Base-by-base conservation (phyloP, 2,329 filamentous ascomycete genomes). In the Aspergillus sp. region DNA sequence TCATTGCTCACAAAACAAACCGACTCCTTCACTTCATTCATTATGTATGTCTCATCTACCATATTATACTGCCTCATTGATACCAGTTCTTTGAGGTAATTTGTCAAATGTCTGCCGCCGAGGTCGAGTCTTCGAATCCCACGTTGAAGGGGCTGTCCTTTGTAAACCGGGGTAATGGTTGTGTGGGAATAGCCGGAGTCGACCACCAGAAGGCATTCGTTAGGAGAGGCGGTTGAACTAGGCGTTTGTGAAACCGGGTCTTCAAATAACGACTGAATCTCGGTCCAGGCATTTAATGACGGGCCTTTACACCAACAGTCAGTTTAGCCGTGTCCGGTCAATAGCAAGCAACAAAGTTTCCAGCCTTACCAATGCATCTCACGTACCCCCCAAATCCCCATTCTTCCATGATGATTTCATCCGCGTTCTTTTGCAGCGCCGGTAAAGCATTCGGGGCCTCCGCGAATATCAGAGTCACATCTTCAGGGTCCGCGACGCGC, bases 361-460 rank as follows among this genome's bases (percentile, higher is more conserved):
- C 31, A 50, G 21, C 85, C 79, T 65, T 71, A 84, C 90, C 90
- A 62, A 90, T 79, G 57, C 85, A 87, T 60, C 95, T 86, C 63
- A 89, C 89, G 76, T 96, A 96, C 64, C 90, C 89, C 11, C 88
- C 85, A 75, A 99, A 99, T 2, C 91, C 91, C 78, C 95, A 99
- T 72, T 98, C 93, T 71, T 99, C 95, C 79, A 99, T 98, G 1
- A 98, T 86, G 70, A 99, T 91, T 78, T 99, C 93, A 70, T 99
- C 95, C 66, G 91, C 92, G 72, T 97, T 95, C 40, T 88, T 85
- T 75, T 97, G 92, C 62, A 99, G 77, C 12, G 87, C 86, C 0
- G 89, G 87, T 56, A 96, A 82, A 4, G 88, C 87, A 75, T 96
- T 96, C 4, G 92, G 89, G 46, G 91, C 89, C 74, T 99, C 95